Percentiles rank a stretch among this genome's conserved stretches.
Conservation (phyloP, 83 land plant species). For the Larix sibirica region DNA sequence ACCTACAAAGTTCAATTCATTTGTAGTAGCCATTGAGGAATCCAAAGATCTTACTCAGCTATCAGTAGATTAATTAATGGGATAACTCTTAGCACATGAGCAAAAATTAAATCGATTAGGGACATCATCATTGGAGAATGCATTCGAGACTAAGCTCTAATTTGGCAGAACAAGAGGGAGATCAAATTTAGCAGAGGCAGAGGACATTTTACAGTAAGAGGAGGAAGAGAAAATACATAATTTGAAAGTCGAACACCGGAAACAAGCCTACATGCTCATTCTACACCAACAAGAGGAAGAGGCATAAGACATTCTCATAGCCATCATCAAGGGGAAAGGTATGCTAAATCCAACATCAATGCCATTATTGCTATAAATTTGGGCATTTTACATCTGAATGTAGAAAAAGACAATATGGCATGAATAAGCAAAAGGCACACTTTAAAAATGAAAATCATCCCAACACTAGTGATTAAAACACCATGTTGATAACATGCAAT, state of each 20-base stretch:
- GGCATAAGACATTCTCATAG: too few relatives aligned
- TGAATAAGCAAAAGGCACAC: too few relatives aligned
- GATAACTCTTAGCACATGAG: constrained; percentile 14
- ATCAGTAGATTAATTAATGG: constrained; percentile 17
- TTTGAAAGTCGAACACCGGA: too few relatives aligned
- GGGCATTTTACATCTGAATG: constrained; percentile 24
- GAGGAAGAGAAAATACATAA: background rate
- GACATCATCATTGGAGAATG: background rate
- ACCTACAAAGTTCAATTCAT: constrained; percentile 23
- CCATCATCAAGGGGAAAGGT: too few relatives aligned
- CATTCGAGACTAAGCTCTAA: background rate
- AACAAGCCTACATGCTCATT: too few relatives aligned
- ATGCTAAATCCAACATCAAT: too few relatives aligned
- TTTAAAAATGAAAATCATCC: background rate
- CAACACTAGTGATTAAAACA: background rate
- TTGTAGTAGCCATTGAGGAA: constrained; percentile 6
- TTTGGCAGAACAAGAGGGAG: background rate
- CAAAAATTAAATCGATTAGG: background rate
- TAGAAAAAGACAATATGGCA: background rate
- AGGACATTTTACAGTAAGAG: constrained; percentile 17
- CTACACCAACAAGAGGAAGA: too few relatives aligned
- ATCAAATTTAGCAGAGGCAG: background rate
- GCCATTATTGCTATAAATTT: background rate
- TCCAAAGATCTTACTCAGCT: background rate
- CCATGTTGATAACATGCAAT: background rate